A percentile compares a stretch with the other conserved stretches of the same genome.
Conservation (phyloP, 441 rosid species). For the Pelargonium exstipulatum region DNA sequence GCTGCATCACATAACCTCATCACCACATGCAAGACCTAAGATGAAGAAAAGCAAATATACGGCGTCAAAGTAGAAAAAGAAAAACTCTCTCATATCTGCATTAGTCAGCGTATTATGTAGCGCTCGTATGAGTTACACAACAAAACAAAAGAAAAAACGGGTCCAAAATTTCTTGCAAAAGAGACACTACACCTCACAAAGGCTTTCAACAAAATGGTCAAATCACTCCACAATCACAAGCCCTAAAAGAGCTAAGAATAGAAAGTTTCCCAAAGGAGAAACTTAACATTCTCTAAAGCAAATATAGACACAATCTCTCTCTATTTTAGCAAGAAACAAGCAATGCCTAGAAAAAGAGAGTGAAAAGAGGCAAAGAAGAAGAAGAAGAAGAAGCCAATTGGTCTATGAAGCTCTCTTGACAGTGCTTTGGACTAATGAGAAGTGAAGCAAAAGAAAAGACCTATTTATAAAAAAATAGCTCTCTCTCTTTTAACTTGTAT, state of each 20-base stretch:
- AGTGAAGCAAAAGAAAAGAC: slow-evolving; percentile 13
- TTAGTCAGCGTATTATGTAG: too few species aligned
- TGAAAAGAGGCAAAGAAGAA: slow-evolving; percentile 11
- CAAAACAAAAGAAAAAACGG: neutral
- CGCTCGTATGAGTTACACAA: too few species aligned
- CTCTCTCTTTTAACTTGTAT: too few species aligned
- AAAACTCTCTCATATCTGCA: too few species aligned
- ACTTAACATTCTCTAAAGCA: slow-evolving; percentile 20
- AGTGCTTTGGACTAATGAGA: slow-evolving; percentile 29
- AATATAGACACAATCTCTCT: slow-evolving; percentile 14
- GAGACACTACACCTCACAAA: neutral
- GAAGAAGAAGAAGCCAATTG: slow-evolving; percentile 29
- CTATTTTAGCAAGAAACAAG: slow-evolving; percentile 12
- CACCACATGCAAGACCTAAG: slow-evolving; percentile 64
- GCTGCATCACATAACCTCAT: slow-evolving; percentile 53
- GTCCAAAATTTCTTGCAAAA: neutral
- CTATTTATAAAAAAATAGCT: slow-evolving; percentile 11
- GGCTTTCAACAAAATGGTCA: slow-evolving; percentile 13
- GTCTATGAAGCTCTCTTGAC: slow-evolving; percentile 23
- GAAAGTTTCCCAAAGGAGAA: slow-evolving; percentile 34
- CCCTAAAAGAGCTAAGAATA: slow-evolving; percentile 1
- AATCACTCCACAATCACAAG: slow-evolving; percentile 14
- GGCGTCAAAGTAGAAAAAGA: neutral
- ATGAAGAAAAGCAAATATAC: slow-evolving; percentile 27
- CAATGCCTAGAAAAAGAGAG: slow-evolving; percentile 10